These are phyloP conservation scores for Daedaleopsis nitida DNA, from an alignment of 768 basidiomycete species.

Conservation along the genomic window DNA sequence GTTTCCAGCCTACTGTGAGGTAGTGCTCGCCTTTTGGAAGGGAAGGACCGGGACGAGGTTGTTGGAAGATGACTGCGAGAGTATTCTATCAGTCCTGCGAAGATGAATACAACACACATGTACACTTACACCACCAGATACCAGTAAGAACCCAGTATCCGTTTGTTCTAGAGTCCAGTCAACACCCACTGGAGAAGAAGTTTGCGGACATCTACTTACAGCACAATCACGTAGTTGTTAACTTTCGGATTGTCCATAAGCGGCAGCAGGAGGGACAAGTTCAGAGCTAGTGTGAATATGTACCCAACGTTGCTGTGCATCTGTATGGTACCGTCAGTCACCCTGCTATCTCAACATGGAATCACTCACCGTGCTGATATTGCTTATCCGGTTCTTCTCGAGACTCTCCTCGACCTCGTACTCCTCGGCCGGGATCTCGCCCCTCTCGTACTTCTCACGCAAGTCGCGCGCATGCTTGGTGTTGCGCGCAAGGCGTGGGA, in stretches of 20 bases:
- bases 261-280: constrained; percentile 71
- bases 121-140: constrained; percentile 81
- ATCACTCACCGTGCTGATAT: constrained; percentile 72
- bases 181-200: not conserved
- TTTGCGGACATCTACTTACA: constrained; percentile 45
- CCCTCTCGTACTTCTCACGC: constrained; percentile 55
- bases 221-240: constrained; percentile 71
- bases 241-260: constrained; percentile 57
- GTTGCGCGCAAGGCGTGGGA: constrained; percentile 81
- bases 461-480: constrained; percentile 62
- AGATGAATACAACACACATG: not conserved
- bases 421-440: constrained; percentile 58
- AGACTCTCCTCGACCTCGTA: constrained; percentile 77
- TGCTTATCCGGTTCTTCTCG: constrained; percentile 85
- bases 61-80: constrained; percentile 72
- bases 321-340: constrained; percentile 26
- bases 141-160: constrained; percentile 78
- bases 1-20: constrained; percentile 84
- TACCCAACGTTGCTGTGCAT: constrained; percentile 80
- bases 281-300: constrained; percentile 62
- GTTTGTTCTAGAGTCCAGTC: constrained; percentile 51
- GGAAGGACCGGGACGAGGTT: constrained; percentile 79
- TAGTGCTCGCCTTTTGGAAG: constrained; percentile 79
- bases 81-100: not conserved
- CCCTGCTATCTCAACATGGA: too few species aligned